Evolutionary conservation across 176 grass and related monocot species (phyloP).

Genomic region (Triticum turgidum): DNA sequence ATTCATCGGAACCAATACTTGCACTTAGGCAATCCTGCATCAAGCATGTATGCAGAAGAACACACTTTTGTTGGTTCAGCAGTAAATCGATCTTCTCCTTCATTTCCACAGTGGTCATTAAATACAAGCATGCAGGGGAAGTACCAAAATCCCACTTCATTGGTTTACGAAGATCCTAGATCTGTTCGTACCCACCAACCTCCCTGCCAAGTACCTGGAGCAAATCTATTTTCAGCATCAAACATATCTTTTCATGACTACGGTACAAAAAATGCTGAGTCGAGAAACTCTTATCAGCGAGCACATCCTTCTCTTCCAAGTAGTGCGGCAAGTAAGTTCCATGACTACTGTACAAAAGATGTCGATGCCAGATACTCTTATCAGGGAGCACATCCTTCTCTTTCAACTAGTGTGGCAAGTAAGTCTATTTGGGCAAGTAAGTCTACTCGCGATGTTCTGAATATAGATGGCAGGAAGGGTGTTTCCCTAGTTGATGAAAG

Average conservation of each 20-base stretch:
- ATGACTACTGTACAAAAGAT: slow-evolving; percentile 21
- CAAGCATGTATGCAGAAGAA: slow-evolving; percentile 24
- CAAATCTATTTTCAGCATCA: slow-evolving; percentile 32
- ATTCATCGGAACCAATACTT: slow-evolving; percentile 37
- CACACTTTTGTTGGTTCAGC: slow-evolving; percentile 33
- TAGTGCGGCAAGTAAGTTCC: slow-evolving; percentile 40
- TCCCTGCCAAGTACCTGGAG: slow-evolving; percentile 25
- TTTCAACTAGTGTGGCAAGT: slow-evolving; percentile 25
- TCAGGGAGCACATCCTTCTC: slow-evolving; percentile 27
- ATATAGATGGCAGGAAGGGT: slow-evolving; percentile 38
- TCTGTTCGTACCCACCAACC: slow-evolving; percentile 27
- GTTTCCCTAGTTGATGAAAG: slow-evolving; percentile 17
- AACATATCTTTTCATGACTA: slow-evolving; percentile 36
- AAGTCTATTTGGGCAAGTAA: slow-evolving; percentile 5
- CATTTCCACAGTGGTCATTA: slow-evolving; percentile 38
- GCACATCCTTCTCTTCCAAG: slow-evolving; percentile 29
- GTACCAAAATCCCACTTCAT: slow-evolving; percentile 37
- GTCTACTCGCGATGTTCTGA: slow-evolving; percentile 21
- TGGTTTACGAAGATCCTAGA: slow-evolving; percentile 37
- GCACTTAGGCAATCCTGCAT: slow-evolving; percentile 27
- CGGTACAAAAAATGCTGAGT: slow-evolving; percentile 12
- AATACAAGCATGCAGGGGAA: slow-evolving; percentile 33
- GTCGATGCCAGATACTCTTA: slow-evolving; percentile 34
- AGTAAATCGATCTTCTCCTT: slow-evolving; percentile 39
- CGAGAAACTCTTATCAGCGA: slow-evolving; percentile 39